Evolutionary conservation across 768 basidiomycete species (phyloP), one percentile per base, ranked within the genome.

Genomic region (Tricholomella constricta): DNA sequence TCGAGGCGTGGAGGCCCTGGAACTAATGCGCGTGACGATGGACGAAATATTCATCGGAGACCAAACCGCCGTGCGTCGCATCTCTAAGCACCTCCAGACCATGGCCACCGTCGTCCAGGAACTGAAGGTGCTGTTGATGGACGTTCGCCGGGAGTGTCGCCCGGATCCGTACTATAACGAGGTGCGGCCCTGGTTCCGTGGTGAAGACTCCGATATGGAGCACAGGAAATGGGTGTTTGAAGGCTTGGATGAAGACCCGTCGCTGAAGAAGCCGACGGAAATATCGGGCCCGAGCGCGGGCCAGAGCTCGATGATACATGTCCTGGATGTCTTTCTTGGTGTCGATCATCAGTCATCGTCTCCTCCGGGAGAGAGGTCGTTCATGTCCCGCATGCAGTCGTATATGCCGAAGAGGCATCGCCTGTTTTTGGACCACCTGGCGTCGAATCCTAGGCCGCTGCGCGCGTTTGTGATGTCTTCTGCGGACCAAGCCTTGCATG

Each of bases 371-470:
- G 60, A 67, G 41, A 59, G 59, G 4, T 65, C 81, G 6, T 85
- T 91, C 64, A 78, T 92, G 50, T 73, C 80, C 44, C 79, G 86
- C 29, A 91, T 92, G 90, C 80, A 87, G 48, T 68, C 72, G 6
- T 93, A 94, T 69, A 94, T 94, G 91, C 89, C 91, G 6, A 78
- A 82, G 10, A 82, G 85, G 57, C 91, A 93, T 64, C 85, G 89
- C 23, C 72, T 80, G n/a, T 93, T 92, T 71, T 72, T 94, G 23
- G 74, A 72, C 46, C 88, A 91, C 64, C 80, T 94, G 23, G 66
- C 76, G 9, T 65, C 72, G 10, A 82, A 78, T 51, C 84, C 84
- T 2, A 79, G 85, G 1, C 81, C 85, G 0, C 70, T 91, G 11
- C 80, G 89, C 27, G 65, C 68, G 15, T 70, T 91, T 29, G 84